Conservation (phyloP, 768 basidiomycete species). For the Lentinula sp. region DNA sequence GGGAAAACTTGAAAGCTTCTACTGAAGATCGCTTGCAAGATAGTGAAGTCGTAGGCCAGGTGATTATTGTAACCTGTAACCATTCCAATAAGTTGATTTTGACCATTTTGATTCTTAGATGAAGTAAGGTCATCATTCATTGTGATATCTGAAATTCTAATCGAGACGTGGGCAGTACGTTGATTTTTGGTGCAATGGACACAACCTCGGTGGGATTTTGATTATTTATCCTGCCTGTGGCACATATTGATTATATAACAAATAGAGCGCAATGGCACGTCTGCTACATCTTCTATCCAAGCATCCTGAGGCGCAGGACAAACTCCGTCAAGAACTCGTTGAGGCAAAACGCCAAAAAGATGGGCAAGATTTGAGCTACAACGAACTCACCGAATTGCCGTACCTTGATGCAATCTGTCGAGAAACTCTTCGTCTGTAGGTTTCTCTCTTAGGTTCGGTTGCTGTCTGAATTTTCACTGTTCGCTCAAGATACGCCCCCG, state of each 20-base stretch:
- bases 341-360: slow-evolving; percentile 17
- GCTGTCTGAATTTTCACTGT: neutral
- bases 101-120: slow-evolving; percentile 2
- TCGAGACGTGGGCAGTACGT: slow-evolving; percentile 12
- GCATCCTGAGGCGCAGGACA: slow-evolving; percentile 30
- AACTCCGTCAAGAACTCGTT: slow-evolving; percentile 27
- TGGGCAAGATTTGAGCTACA: slow-evolving; percentile 25
- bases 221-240: no score
- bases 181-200: slow-evolving; percentile 36
- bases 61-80: slow-evolving; percentile 5
- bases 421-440: slow-evolving; percentile 33
- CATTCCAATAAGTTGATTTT: neutral
- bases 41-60: slow-evolving; percentile 29
- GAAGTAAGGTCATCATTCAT: neutral
- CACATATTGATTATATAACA: neutral
- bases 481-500: slow-evolving; percentile 20
- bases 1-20: slow-evolving; percentile 25
- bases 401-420: slow-evolving; percentile 35
- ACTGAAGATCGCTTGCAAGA: slow-evolving; percentile 26
- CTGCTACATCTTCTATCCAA: slow-evolving; percentile 25
- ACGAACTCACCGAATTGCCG: slow-evolving; percentile 27
- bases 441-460: neutral
- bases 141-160: neutral
- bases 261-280: slow-evolving; percentile 23
- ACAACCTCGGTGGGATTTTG: slow-evolving; percentile 25